phyloP scores from a whole-genome alignment of 2,329 filamentous ascomycete species.

The Chrysoporthe deuterocubensis region DNA sequence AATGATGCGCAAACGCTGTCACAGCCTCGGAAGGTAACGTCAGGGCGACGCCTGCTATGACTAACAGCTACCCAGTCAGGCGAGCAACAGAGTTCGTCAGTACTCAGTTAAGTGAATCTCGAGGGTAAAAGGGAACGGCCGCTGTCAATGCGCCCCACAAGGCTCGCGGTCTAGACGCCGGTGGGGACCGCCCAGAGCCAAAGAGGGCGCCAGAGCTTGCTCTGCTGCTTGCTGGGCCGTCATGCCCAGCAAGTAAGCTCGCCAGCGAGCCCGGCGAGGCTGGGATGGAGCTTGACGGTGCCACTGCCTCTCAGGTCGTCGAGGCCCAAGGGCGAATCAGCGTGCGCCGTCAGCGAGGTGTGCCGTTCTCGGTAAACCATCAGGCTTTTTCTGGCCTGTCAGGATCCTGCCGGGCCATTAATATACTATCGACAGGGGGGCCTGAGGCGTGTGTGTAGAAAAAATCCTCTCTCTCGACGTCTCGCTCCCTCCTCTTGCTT shows the following conservation, averaged over 20 bases:
- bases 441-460: not conserved
- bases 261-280: conserved; percentile 2
- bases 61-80: not conserved
- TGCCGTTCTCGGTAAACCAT: not conserved
- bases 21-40: no score
- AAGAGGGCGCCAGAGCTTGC: not conserved
- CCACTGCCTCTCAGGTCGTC: not conserved
- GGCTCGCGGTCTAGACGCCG: conserved; percentile 11
- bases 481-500: not conserved
- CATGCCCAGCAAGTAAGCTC: not conserved
- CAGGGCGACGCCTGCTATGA: not conserved
- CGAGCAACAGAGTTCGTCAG: no score
- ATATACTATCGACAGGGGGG: conserved; percentile 18
- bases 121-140: not conserved
- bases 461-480: not conserved
- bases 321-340: conserved; percentile 16
- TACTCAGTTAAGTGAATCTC: not conserved
- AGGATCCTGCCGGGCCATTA: conserved; percentile 17
- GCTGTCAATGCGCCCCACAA: conserved; percentile 7
- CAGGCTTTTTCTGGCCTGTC: not conserved
- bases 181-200: not conserved
- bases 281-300: conserved; percentile 16
- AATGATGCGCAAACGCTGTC: no score
- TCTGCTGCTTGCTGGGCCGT: not conserved
- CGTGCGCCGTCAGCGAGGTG: not conserved